A percentile compares a stretch with the other conserved stretches of the same genome.
phyloP scores from a whole-genome alignment of 768 basidiomycete species.

The Calocybe indica region DNA sequence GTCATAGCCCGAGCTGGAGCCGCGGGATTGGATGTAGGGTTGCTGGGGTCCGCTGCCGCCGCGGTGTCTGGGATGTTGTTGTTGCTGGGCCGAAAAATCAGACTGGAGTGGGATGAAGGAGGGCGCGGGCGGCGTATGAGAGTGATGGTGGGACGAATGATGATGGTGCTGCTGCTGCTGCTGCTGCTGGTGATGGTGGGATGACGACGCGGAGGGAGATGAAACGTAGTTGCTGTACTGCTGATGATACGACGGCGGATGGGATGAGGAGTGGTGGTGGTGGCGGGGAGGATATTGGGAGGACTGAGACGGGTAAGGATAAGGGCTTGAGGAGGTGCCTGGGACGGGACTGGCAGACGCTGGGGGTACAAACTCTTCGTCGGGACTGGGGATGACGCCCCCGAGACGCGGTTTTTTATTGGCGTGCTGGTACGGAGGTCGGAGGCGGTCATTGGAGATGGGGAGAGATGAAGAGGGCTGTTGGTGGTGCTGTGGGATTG shows the following conservation, averaged over 20 bases:
- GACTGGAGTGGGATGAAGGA: slow-evolving; percentile 26
- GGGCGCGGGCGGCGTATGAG: slow-evolving; percentile 8
- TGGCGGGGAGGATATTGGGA: slow-evolving; percentile 4
- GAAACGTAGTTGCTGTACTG: slow-evolving; percentile 11
- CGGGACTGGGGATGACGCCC: slow-evolving; percentile 15
- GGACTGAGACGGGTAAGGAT: slow-evolving; percentile 2
- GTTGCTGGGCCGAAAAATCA: slow-evolving; percentile 14
- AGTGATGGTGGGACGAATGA: slow-evolving; percentile 16
- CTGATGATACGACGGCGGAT: slow-evolving; percentile 9
- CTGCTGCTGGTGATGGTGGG: slow-evolving; percentile 8
- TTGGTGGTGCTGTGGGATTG: slow-evolving; percentile 17
- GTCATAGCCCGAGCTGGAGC: slow-evolving; percentile 3
- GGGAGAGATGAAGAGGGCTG: slow-evolving; percentile 11
- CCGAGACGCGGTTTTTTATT: slow-evolving; percentile 19
- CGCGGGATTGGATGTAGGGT: slow-evolving; percentile 4
- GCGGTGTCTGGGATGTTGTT: slow-evolving; percentile 1
- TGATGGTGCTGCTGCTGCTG: slow-evolving; percentile 10
- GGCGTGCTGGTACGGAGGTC: slow-evolving; percentile 9
- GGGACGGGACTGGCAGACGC: slow-evolving; percentile 8
- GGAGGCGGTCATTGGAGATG: slow-evolving; percentile 24
- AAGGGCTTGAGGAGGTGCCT: slow-evolving; percentile 8
- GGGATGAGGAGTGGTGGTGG: slow-evolving; percentile 9
- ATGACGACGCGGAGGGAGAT: neutral
- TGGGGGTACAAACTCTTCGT: slow-evolving; percentile 9
- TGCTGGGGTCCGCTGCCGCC: slow-evolving; percentile 1